A percentile compares a stretch with the other conserved stretches of the same genome.
phyloP scores from a whole-genome alignment of 2,329 filamentous ascomycete genomes.

The Mariannaea elegans region DNA sequence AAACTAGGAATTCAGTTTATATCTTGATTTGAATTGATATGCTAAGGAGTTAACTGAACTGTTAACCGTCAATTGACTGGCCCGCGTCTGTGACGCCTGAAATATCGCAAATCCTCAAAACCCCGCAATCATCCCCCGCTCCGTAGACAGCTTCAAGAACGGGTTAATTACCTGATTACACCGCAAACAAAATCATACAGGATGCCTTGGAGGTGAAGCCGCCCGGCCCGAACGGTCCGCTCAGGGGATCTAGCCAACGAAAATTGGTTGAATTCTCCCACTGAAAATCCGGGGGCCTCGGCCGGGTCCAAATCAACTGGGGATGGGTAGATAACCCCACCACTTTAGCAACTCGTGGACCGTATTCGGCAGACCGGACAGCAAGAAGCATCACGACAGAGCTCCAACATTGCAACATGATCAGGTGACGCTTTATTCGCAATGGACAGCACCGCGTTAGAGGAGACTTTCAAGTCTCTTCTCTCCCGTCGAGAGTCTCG shows the following conservation, averaged over 20 bases:
- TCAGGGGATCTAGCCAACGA: not conserved
- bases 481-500: conserved; percentile 43
- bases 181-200: not conserved
- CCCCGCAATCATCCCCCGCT: not conserved
- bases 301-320: too few species aligned
- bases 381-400: not conserved
- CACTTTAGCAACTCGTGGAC: too few species aligned
- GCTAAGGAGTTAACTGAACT: too few species aligned
- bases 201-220: not conserved
- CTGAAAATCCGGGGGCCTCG: not conserved
- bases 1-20: too few species aligned
- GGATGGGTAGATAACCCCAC: too few species aligned
- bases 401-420: not conserved
- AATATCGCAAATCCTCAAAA: not conserved
- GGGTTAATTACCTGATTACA: not conserved
- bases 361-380: not conserved
- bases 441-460: conserved; percentile 34
- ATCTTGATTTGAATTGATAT: too few species aligned
- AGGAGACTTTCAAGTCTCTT: conserved; percentile 38
- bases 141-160: not conserved
- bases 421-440: not conserved
- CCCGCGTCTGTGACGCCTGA: not conserved
- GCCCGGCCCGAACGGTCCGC: conserved; percentile 7
- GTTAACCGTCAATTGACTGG: not conserved
- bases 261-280: not conserved